Percentiles rank a stretch among this genome's conserved stretches.
phyloP scores from a whole-genome alignment of 1,284 basidiomycete species.

The Apiotrichum akiyoshidainum region DNA sequence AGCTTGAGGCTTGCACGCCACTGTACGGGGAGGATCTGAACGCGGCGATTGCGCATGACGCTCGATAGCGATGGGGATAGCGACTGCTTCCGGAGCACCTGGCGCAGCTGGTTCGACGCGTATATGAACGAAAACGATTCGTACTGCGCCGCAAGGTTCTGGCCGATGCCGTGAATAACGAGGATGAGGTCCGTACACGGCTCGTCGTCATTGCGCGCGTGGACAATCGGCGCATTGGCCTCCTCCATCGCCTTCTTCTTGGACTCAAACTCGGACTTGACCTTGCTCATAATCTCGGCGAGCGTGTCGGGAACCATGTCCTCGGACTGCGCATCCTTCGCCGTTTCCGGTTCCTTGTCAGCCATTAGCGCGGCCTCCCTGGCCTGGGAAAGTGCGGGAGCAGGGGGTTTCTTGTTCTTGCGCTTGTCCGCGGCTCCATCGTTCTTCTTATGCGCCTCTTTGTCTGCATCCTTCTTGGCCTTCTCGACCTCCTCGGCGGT shows the following conservation, averaged over 20 bases:
- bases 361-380: conserved; percentile 12
- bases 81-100: conserved; percentile 52
- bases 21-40: conserved; percentile 57
- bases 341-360: conserved; percentile 3
- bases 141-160: conserved; percentile 53
- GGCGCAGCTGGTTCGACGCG: conserved; percentile 54
- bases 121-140: conserved; percentile 57
- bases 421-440: background rate
- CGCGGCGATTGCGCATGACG: conserved; percentile 53
- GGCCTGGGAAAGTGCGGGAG: background rate
- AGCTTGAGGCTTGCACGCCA: conserved; percentile 57
- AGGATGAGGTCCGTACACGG: conserved; percentile 54
- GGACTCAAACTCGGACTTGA: conserved; percentile 12
- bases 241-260: conserved; percentile 37
- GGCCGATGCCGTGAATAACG: conserved; percentile 56
- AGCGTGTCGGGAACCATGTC: background rate
- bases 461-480: conserved; percentile 11
- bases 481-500: conserved; percentile 20
- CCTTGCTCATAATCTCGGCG: conserved; percentile 1
- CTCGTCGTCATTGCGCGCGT: conserved; percentile 42
- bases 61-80: conserved; percentile 51
- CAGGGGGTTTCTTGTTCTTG: background rate
- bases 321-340: background rate
- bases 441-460: background rate
- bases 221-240: conserved; percentile 44